Percentiles rank a stretch among this genome's conserved stretches.
These are phyloP conservation scores for Lentinula sp. DNA, from an alignment of 768 basidiomycete genomes.

Conservation along the genomic window DNA sequence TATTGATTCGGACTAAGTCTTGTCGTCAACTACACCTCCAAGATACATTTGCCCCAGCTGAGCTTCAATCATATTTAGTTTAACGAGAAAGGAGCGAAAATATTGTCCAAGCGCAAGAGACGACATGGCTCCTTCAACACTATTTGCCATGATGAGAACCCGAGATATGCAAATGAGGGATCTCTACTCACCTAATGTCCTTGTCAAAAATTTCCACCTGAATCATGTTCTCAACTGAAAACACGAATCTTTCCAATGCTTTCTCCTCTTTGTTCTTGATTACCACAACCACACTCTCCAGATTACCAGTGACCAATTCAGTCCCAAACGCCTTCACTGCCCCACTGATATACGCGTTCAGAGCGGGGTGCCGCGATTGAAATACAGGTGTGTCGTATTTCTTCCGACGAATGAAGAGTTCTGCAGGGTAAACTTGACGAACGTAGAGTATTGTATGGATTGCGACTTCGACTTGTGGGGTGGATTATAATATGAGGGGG, in stretches of 20 bases:
- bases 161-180: not conserved
- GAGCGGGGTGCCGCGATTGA: constrained; percentile 86
- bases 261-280: constrained; percentile 78
- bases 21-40: constrained; percentile 32
- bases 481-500: not conserved
- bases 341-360: constrained; percentile 88
- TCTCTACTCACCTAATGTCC: constrained; percentile 52
- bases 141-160: constrained; percentile 18
- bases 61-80: constrained; percentile 71
- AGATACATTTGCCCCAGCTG: constrained; percentile 56
- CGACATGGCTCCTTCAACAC: constrained; percentile 69
- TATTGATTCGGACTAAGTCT: not conserved
- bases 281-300: constrained; percentile 76
- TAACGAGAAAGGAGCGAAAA: constrained; percentile 79
- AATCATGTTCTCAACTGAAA: constrained; percentile 81
- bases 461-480: constrained; percentile 76
- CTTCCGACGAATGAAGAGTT: constrained; percentile 80
- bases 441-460: constrained; percentile 91
- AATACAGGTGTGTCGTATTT: constrained; percentile 90
- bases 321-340: constrained; percentile 77
- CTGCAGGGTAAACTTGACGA: constrained; percentile 84
- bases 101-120: constrained; percentile 59
- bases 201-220: constrained; percentile 64
- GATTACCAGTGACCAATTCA: constrained; percentile 71
- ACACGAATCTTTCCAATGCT: constrained; percentile 86